Evolutionary conservation across 1,284 basidiomycete genomes (phyloP).

Genomic region (Omphalotus olearius): DNA sequence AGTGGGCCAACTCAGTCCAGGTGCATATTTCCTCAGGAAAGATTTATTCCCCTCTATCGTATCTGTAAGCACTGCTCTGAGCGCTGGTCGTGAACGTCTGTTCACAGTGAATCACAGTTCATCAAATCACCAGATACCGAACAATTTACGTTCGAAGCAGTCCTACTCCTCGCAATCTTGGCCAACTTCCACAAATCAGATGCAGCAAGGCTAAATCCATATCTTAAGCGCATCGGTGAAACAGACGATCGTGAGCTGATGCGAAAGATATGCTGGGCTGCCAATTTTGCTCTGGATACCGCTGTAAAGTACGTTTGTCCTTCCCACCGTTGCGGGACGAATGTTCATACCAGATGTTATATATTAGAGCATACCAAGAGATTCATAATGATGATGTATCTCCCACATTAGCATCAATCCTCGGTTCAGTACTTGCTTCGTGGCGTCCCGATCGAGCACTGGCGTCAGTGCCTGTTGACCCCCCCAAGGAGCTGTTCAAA

Average conservation of each 20-base stretch:
- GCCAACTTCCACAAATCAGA: constrained; percentile 68
- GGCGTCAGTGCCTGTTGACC: constrained; percentile 38
- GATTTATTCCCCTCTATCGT: constrained; percentile 54
- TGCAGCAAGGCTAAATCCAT: constrained; percentile 61
- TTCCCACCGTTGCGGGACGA: not conserved
- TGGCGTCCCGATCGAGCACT: constrained; percentile 51
- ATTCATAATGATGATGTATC: constrained; percentile 47
- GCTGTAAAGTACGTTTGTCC: constrained; percentile 45
- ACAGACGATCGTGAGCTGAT: constrained; percentile 46
- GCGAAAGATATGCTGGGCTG: constrained; percentile 51
- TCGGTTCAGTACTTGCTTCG: constrained; percentile 47
- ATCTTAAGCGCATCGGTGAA: constrained; percentile 47
- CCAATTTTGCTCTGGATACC: constrained; percentile 44
- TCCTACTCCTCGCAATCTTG: constrained; percentile 50
- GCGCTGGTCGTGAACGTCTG: not conserved
- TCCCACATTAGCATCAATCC: constrained; percentile 41
- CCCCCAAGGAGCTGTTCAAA: constrained; percentile 51
- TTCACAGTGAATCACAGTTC: constrained; percentile 31
- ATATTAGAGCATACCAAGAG: constrained; percentile 48
- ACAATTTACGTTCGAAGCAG: constrained; percentile 53
- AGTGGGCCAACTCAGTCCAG: constrained; percentile 58
- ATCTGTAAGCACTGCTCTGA: constrained; percentile 30
- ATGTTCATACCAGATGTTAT: not conserved
- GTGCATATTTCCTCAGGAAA: constrained; percentile 59
- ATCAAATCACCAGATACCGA: constrained; percentile 40